These are phyloP conservation scores for Aspergillus sclerotiicarbonarius DNA, from an alignment of 495 filamentous ascomycete species.

Conservation along the genomic window DNA sequence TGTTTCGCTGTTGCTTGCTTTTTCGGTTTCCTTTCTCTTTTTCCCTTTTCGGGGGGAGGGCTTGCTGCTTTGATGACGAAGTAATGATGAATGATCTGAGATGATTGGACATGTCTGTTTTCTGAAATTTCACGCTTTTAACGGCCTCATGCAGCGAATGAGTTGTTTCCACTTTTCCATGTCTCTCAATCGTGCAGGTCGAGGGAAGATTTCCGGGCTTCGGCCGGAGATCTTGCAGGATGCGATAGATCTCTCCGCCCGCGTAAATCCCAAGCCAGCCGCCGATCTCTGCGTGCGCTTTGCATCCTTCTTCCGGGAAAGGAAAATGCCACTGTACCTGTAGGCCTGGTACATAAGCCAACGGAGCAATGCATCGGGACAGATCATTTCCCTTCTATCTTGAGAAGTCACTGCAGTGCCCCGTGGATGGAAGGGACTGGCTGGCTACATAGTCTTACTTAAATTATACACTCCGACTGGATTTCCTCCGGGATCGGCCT, in stretches of 20 bases:
- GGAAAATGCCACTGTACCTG: no score
- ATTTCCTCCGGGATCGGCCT: no score
- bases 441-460: no score
- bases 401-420: no score
- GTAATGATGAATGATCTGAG: neutral
- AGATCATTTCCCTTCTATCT: no score
- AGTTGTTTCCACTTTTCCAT: neutral
- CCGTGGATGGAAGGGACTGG: no score
- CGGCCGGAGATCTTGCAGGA: neutral
- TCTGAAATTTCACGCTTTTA: neutral
- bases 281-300: no score
- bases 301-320: no score
- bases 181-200: neutral
- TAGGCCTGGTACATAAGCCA: no score
- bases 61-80: slow-evolving; percentile 6
- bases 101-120: neutral
- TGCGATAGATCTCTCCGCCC: neutral
- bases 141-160: neutral
- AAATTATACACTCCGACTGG: no score
- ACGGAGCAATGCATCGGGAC: no score
- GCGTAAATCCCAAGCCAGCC: neutral
- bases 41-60: neutral
- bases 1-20: slow-evolving; percentile 6
- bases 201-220: neutral
- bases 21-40: slow-evolving; percentile 2